Evolutionary conservation across 1,139 yeast genomes (phyloP).

Genomic region (Schizosaccharomyces versatilis): DNA sequence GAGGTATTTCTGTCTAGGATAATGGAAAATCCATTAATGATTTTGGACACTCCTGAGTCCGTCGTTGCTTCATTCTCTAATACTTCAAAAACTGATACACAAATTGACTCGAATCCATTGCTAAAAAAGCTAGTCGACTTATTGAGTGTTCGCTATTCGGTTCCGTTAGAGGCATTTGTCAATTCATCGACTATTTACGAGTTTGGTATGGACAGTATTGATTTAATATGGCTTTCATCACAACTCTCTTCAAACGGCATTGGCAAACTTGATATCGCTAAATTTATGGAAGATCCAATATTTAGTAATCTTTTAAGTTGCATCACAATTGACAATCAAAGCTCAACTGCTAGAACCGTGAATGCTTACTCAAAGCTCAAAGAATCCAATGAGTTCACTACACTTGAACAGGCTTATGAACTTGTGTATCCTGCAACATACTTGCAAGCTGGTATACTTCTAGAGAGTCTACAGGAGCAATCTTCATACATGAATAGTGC

Average conservation of each 20-base stretch:
- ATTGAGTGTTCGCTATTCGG: not conserved
- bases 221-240: conserved; percentile 13
- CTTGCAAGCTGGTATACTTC: conserved; percentile 14
- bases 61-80: too few relatives aligned
- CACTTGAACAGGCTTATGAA: not conserved
- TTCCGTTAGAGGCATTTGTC: conserved; percentile 2
- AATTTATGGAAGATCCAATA: not conserved
- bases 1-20: too few relatives aligned
- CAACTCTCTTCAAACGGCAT: conserved; percentile 2
- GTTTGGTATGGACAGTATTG: conserved; percentile 15
- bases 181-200: conserved; percentile 10
- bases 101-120: not conserved
- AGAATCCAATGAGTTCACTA: too few relatives aligned
- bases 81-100: not conserved
- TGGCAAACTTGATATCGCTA: not conserved
- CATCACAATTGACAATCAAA: too few relatives aligned
- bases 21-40: too few relatives aligned
- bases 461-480: conserved; percentile 8
- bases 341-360: too few relatives aligned
- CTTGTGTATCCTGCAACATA: conserved; percentile 13
- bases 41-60: too few relatives aligned
- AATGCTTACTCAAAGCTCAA: too few relatives aligned
- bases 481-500: conserved; percentile 12
- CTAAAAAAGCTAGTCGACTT: not conserved
- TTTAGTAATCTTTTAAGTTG: not conserved